Conservation (phyloP, 1,284 basidiomycete species). For the Dichomitus squalens region DNA sequence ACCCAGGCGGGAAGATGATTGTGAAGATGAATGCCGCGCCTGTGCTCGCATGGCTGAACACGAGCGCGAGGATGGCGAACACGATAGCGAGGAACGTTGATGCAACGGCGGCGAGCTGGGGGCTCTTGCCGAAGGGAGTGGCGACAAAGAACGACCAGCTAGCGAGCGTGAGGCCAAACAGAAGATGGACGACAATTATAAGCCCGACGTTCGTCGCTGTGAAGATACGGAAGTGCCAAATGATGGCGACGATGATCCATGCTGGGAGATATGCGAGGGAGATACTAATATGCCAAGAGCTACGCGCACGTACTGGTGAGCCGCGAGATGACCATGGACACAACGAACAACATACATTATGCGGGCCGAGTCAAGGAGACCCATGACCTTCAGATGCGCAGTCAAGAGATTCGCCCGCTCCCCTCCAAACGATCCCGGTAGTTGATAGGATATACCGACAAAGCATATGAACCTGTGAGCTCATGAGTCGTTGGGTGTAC, state of each 20-base stretch:
- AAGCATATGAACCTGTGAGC: constrained; percentile 59
- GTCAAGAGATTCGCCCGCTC: constrained; percentile 66
- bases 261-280: constrained; percentile 61
- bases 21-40: constrained; percentile 61
- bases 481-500: background rate
- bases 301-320: constrained; percentile 24
- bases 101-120: constrained; percentile 71
- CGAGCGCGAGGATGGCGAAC: constrained; percentile 69
- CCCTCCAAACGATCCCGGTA: constrained; percentile 64
- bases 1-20: constrained; percentile 74
- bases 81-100: constrained; percentile 68
- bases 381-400: constrained; percentile 75
- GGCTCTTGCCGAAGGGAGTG: constrained; percentile 70
- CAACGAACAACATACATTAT: constrained; percentile 47
- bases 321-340: background rate
- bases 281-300: constrained; percentile 69
- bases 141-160: constrained; percentile 73
- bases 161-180: constrained; percentile 68
- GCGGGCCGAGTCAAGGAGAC: constrained; percentile 65
- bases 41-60: constrained; percentile 48
- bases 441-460: constrained; percentile 72
- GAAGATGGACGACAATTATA: constrained; percentile 64
- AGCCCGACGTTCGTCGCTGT: constrained; percentile 60
- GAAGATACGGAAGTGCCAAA: constrained; percentile 71
- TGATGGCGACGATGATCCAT: constrained; percentile 64